A percentile compares a stretch with the other conserved stretches of the same genome.
phyloP scores from a whole-genome alignment of 2,329 filamentous ascomycete species.

The Aspergillus phoenicis region DNA sequence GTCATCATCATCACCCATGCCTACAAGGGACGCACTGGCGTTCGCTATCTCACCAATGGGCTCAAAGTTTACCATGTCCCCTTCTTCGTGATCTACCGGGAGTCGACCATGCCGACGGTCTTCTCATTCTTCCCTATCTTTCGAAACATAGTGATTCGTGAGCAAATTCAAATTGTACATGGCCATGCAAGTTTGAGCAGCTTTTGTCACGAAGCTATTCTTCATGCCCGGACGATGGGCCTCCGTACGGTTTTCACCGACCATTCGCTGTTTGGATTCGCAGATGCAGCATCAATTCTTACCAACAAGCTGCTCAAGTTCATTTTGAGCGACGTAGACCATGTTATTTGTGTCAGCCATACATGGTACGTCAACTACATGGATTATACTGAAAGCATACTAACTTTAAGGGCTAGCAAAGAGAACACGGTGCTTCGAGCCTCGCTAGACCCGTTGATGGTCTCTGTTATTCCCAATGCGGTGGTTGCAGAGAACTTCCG shows the following conservation, averaged over 20 bases:
- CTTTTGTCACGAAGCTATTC: constrained; percentile 89
- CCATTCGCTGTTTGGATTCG: constrained; percentile 95
- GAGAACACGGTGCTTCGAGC: constrained; percentile 96
- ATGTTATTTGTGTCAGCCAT: constrained; percentile 97
- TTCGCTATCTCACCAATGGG: constrained; percentile 95
- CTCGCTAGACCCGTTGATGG: constrained; percentile 92
- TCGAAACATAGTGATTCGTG: constrained; percentile 90
- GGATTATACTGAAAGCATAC: background rate
- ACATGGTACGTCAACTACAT: constrained; percentile 67
- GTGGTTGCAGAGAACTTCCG: constrained; percentile 96
- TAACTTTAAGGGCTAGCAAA: constrained; percentile 62
- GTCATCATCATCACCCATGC: constrained; percentile 97
- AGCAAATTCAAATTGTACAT: constrained; percentile 95
- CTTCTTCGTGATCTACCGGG: constrained; percentile 93
- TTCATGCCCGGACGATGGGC: constrained; percentile 96
- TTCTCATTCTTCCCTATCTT: constrained; percentile 99
- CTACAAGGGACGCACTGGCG: constrained; percentile 84
- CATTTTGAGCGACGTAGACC: constrained; percentile 91
- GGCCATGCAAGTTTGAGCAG: constrained; percentile 94
- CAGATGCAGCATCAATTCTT: constrained; percentile 91
- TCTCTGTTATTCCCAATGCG: constrained; percentile 96
- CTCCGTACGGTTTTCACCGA: constrained; percentile 95
- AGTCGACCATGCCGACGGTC: constrained; percentile 90
- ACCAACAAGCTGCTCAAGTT: constrained; percentile 98
- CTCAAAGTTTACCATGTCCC: constrained; percentile 98